phyloP scores from a whole-genome alignment of 768 basidiomycete species.

The Zangia roseola region DNA sequence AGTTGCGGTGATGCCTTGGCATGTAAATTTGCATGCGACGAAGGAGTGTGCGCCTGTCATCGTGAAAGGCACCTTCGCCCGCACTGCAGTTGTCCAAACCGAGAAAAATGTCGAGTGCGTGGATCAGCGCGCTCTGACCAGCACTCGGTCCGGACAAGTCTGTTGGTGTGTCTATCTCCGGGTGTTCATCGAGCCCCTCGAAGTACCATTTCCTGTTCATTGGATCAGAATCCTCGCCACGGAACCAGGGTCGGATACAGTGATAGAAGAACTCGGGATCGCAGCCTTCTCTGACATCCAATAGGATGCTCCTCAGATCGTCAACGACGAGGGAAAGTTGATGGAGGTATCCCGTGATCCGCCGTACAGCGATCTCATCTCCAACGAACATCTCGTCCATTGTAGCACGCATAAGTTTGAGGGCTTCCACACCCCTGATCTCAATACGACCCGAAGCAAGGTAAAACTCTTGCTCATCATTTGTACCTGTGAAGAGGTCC shows the following conservation, averaged over 20 bases:
- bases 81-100: conserved; percentile 53
- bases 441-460: conserved; percentile 85
- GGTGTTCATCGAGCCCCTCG: conserved; percentile 53
- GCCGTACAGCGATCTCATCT: conserved; percentile 60
- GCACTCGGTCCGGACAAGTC: conserved; percentile 79
- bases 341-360: conserved; percentile 62
- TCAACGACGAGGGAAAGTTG: conserved; percentile 65
- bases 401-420: conserved; percentile 80
- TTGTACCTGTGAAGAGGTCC: conserved; percentile 74
- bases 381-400: conserved; percentile 89
- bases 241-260: conserved; percentile 77
- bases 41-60: conserved; percentile 46
- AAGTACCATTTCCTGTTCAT: conserved; percentile 51
- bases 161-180: conserved; percentile 40
- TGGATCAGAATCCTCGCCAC: conserved; percentile 60
- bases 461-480: conserved; percentile 86
- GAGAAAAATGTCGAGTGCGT: conserved; percentile 70
- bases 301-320: conserved; percentile 58
- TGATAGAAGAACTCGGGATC: conserved; percentile 73
- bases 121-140: conserved; percentile 78
- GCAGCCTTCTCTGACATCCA: conserved; percentile 65
- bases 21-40: conserved; percentile 79
- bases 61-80: conserved; percentile 2
- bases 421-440: conserved; percentile 76
- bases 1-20: conserved; percentile 79